Base-by-base conservation (phyloP, 768 basidiomycete species). In the Russula compacta region DNA sequence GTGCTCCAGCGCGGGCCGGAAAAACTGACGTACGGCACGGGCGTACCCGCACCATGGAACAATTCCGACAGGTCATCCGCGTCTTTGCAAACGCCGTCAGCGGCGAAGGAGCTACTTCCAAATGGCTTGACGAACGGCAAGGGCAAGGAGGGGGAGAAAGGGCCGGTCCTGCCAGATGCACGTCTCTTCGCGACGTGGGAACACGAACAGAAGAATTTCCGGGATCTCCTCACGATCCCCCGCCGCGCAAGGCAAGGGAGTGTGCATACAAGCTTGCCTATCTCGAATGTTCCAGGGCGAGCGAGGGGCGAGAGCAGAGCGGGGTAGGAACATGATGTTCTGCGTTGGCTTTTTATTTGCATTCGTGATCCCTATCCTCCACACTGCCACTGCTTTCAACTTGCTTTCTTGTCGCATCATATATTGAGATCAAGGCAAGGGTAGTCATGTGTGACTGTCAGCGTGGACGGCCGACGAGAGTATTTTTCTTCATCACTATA, bases 121-220 rank as follows among this genome's bases (percentile, higher is more conserved):
- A 68, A 68, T 40, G 69, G 67, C 6, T 46, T 61, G 46, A 59
- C 59, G 46, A 72, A 73, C 51, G 71, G 72, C n/a, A 68, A 66
- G 66, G 59, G 57, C 48, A 68, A 69, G 55, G 60, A 62, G 19
- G 64, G n/a, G 7, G 67, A 66, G 56, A 65, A 69, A 33, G 64
- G 66, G 49, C 69, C 64, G 49, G 69, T 72, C 36, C 70, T 81
- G 15, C 75, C 79, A 0, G 79, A 80, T 44, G 79, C 79, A n/a
- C 73, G 76, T 51, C 69, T 79, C 64, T 80, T 76, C 63, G 75
- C 79, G 35, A 81, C 79, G 17, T 81, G 79, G 79, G 77, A 76
- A 48, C 80, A 74, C 55, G 79, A 81, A 63, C 68, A 65, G 56
- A 81, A 79, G 69, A 72, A 68, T 39, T 75, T 69, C 66, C 71